Base-by-base conservation (phyloP, 768 basidiomycete species). In the Lepiota brunneoincarnata region DNA sequence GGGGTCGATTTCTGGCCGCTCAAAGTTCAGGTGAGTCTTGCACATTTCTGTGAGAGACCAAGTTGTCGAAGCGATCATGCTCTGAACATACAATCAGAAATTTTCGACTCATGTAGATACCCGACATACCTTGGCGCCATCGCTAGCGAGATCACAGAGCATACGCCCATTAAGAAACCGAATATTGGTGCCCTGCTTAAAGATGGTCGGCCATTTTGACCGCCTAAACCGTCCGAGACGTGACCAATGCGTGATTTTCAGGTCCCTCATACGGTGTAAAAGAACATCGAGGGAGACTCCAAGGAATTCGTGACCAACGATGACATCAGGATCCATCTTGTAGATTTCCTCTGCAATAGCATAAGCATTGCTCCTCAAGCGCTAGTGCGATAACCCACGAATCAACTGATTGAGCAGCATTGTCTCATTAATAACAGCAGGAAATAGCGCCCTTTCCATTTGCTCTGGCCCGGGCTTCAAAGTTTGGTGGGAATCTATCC, bases 21-120 rank as follows among this genome's bases (percentile, higher is more conserved):
- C 86, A 55, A 82, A 81, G 58, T 87, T 87, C 58, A 99, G 82
- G 66, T 96, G 89, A 0, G 93, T 90, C 58, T 78, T 81, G 72
- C 91, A 94, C 94, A 99, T 98, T 69, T 99, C 97, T 7, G 92
- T 93, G 49, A 98, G 73, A 2, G 95, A 96, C 97, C 97, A 99
- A 1, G 97, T 98, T 3, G 93, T 98, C 2, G 97, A 98, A 0
- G 87, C 73, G 66, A 99, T 98, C 93, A 98, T 96, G 18, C 90
- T 87, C 93, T 96, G 62, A 17, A 15, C 39, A 7, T 3, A 46
- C 2, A 49, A 18, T 53, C 21, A 37, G 11, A 10, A 14, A 55
- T 9, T 40, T 49, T 20, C 6, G 51, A 40, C 31, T 12, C 2
- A 40, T 46, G 40, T 14, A 15, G 41, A 47, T 24, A 31, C 2